Evolutionary conservation across 148 eudicot species (phyloP).

Genomic region (Dianthus caryophyllus): DNA sequence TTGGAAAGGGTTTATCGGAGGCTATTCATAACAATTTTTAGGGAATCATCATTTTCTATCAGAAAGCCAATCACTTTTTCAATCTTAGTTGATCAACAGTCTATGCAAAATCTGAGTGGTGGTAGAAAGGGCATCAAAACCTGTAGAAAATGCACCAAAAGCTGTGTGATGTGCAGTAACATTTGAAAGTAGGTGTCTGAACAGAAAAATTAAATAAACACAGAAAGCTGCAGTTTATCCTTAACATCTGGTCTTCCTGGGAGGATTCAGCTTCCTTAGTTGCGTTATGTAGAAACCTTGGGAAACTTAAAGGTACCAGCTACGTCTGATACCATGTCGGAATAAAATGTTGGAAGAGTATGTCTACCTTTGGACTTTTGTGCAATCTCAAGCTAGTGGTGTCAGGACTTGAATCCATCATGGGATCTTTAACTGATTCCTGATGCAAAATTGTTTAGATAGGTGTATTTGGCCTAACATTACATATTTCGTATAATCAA

Average conservation of each 20-base stretch:
- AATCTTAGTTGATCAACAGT: neutral
- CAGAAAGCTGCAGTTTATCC: neutral
- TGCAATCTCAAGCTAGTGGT: slow-evolving; percentile 2
- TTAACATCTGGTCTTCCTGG: neutral
- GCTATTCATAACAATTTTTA: too few species aligned
- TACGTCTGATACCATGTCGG: neutral
- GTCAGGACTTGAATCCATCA: neutral
- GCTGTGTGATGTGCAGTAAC: neutral
- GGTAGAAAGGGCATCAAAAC: neutral
- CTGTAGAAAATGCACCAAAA: neutral
- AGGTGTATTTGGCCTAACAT: neutral
- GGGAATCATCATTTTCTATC: neutral
- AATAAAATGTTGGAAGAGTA: neutral
- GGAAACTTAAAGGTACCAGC: neutral
- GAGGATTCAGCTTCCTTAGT: neutral
- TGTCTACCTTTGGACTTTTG: neutral
- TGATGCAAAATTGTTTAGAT: neutral
- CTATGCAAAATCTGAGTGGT: neutral
- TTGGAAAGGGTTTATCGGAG: too few species aligned
- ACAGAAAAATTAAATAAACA: neutral
- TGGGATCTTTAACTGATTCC: neutral
- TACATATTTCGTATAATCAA: neutral
- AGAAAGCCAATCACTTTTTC: neutral
- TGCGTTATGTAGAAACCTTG: neutral
- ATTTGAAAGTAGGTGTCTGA: neutral